phyloP scores from a whole-genome alignment of 352 stramenopile genomes.

The Sclerospora graminicola region DNA sequence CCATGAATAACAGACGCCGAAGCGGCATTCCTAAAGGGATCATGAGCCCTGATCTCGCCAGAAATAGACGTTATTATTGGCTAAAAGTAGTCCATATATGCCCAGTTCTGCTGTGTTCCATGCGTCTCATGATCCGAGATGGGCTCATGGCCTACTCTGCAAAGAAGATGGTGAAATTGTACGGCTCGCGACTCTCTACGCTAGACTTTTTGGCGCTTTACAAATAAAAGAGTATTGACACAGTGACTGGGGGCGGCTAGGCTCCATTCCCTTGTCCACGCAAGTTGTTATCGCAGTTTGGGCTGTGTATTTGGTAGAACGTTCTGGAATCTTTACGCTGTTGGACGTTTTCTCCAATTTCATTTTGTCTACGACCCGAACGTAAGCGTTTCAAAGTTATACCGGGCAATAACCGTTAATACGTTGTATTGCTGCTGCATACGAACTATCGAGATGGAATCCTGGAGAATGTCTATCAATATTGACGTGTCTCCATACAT shows the following conservation, averaged over 20 bases:
- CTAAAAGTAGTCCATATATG: too few relatives aligned
- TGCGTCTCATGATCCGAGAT: too few relatives aligned
- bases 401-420: not conserved
- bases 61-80: too few relatives aligned
- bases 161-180: conserved; percentile 39
- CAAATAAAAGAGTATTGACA: conserved; percentile 43
- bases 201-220: conserved; percentile 35
- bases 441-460: conserved; percentile 82
- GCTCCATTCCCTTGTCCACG: conserved; percentile 26
- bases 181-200: conserved; percentile 41
- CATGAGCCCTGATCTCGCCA: too few relatives aligned
- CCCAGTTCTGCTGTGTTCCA: too few relatives aligned
- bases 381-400: conserved; percentile 10
- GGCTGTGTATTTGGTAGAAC: conserved; percentile 65
- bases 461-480: conserved; percentile 28
- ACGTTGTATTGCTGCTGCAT: conserved; percentile 3
- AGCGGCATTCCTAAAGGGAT: too few relatives aligned
- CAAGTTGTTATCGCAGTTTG: conserved; percentile 51
- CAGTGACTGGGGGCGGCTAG: conserved; percentile 31
- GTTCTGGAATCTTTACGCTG: conserved; percentile 62
- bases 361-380: conserved; percentile 36
- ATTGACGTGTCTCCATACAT: conserved; percentile 31
- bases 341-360: conserved; percentile 39
- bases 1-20: too few relatives aligned
- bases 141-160: conserved; percentile 46